Evolutionary conservation across 305 asterid species (phyloP).

Genomic region (Ilex paraguariensis): DNA sequence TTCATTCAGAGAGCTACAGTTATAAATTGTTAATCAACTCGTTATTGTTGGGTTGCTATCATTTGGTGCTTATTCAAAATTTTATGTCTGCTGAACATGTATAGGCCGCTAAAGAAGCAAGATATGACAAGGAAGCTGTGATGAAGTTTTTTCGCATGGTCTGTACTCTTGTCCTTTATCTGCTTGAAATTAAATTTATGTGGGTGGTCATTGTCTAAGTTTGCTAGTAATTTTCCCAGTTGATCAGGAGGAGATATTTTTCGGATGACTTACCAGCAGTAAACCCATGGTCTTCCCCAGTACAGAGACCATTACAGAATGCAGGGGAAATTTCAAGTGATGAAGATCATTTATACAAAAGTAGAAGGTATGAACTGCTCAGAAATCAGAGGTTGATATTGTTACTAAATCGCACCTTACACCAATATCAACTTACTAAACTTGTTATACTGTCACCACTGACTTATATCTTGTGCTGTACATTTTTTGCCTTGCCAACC

Average conservation of each 20-base stretch:
- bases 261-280: conserved; percentile 85
- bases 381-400: too few species aligned
- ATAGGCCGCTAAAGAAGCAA: conserved; percentile 80
- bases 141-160: conserved; percentile 81
- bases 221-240: conserved; percentile 32
- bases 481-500: too few species aligned
- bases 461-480: too few species aligned
- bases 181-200: conserved; percentile 2
- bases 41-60: too few species aligned
- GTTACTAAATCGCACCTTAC: too few species aligned
- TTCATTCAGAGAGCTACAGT: too few species aligned
- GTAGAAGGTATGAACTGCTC: conserved; percentile 44
- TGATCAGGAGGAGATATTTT: conserved; percentile 91
- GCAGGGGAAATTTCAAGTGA: conserved; percentile 71
- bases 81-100: too few species aligned
- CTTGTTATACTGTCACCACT: too few species aligned
- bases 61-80: too few species aligned
- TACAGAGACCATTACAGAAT: conserved; percentile 39
- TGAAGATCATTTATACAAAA: conserved; percentile 59
- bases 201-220: conserved; percentile 14
- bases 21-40: too few species aligned
- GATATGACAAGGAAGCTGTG: conserved; percentile 89
- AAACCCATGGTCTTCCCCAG: conserved; percentile 50
- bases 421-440: too few species aligned
- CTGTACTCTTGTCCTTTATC: conserved; percentile 21